Evolutionary conservation across 805 yeast species (phyloP).

Genomic region (Clavispora santaluciae): DNA sequence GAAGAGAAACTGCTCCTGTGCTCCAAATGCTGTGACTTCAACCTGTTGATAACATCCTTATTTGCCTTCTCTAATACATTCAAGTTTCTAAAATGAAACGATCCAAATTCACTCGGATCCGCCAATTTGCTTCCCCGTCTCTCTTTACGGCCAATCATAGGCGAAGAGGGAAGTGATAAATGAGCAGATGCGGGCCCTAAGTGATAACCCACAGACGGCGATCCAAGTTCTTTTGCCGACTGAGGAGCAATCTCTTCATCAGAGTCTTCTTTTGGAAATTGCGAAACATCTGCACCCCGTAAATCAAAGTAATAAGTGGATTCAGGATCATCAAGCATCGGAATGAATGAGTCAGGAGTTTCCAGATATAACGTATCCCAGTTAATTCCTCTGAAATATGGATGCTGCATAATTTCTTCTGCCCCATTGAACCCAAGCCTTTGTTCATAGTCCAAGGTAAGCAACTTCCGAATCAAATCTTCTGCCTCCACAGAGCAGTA

Average conservation of each 20-base stretch:
- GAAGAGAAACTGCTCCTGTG: conserved; percentile 47
- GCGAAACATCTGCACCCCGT: conserved; percentile 77
- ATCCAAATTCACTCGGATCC: conserved; percentile 81
- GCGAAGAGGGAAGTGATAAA: conserved; percentile 18
- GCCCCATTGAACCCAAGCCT: conserved; percentile 81
- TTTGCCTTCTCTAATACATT: conserved; percentile 91
- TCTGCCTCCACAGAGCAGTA: conserved; percentile 63
- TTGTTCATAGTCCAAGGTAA: conserved; percentile 56
- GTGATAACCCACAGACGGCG: conserved; percentile 7
- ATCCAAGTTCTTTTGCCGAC: conserved; percentile 9
- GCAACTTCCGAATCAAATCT: conserved; percentile 62
- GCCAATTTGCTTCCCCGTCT: conserved; percentile 69
- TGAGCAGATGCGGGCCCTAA: conserved; percentile 5
- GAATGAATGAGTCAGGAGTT: conserved; percentile 74
- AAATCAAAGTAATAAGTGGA: conserved; percentile 86
- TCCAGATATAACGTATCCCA: conserved; percentile 72
- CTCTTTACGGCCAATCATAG: conserved; percentile 44
- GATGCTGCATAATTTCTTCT: conserved; percentile 72
- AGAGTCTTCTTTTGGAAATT: conserved; percentile 50
- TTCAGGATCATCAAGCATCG: conserved; percentile 72
- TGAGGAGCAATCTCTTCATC: conserved; percentile 21
- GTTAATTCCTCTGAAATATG: conserved; percentile 64
- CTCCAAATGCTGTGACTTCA: conserved; percentile 77
- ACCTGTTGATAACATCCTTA: conserved; percentile 82
- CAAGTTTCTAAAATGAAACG: conserved; percentile 83